Conservation (phyloP, 2,329 filamentous ascomycete species). For the Ceratocystis huliohia region DNA sequence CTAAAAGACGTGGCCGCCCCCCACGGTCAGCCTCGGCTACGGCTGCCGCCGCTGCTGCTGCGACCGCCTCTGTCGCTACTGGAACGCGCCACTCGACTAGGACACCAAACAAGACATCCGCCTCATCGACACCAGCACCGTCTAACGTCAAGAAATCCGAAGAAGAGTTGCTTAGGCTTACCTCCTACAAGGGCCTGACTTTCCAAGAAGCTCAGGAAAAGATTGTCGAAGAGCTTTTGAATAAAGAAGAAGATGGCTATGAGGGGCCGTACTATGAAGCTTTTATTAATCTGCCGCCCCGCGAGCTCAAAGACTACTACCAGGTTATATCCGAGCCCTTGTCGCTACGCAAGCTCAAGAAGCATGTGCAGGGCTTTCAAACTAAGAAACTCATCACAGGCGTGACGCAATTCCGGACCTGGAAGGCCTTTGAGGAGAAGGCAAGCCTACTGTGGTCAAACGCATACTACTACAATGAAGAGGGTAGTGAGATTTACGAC, state of each 20-base stretch:
- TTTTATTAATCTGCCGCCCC: slow-evolving; percentile 66
- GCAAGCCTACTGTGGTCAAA: slow-evolving; percentile 76
- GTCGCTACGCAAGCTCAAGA: slow-evolving; percentile 65
- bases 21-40: slow-evolving; percentile 11
- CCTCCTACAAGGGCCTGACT: slow-evolving; percentile 55
- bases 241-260: slow-evolving; percentile 53
- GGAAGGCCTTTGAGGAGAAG: slow-evolving; percentile 70
- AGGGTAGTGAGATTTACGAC: slow-evolving; percentile 71
- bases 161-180: slow-evolving; percentile 29
- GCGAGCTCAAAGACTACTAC: slow-evolving; percentile 73
- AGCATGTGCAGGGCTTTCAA: slow-evolving; percentile 60
- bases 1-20: slow-evolving; percentile 18
- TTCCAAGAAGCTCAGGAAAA: slow-evolving; percentile 83
- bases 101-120: slow-evolving; percentile 13
- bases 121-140: slow-evolving; percentile 12
- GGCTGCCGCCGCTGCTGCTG: not conserved
- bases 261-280: slow-evolving; percentile 58
- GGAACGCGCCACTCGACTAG: slow-evolving; percentile 17
- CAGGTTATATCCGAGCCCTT: slow-evolving; percentile 68
- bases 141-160: slow-evolving; percentile 26
- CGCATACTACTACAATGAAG: slow-evolving; percentile 80
- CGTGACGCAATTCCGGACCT: slow-evolving; percentile 60
- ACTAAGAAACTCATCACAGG: slow-evolving; percentile 53
- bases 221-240: slow-evolving; percentile 62
- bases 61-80: not conserved